Conservation (phyloP, 2,329 filamentous ascomycete species). For the Clonostachys rosea region DNA sequence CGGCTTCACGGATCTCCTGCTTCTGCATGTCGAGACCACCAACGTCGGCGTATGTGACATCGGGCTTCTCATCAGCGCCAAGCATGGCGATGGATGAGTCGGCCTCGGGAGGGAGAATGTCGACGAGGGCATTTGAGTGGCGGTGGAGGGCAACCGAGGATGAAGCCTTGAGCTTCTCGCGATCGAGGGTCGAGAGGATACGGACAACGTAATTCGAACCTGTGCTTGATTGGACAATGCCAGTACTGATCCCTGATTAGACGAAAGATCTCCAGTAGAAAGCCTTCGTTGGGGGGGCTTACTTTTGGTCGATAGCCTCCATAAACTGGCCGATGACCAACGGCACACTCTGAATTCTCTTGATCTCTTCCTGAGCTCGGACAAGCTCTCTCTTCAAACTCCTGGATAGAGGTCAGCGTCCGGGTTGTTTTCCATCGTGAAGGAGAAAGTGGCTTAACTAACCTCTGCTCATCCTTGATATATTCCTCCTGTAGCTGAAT, state of each 20-base stretch:
- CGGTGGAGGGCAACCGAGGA: constrained; percentile 96
- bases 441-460: constrained; percentile 6
- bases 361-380: constrained; percentile 97
- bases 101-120: constrained; percentile 97
- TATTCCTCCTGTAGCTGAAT: constrained; percentile 99
- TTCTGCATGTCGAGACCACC: constrained; percentile 99
- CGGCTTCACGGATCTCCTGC: constrained; percentile 96
- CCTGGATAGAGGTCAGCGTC: constrained; percentile 37
- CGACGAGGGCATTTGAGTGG: constrained; percentile 96
- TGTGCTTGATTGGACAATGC: constrained; percentile 96
- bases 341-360: constrained; percentile 97
- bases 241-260: constrained; percentile 61
- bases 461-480: constrained; percentile 99
- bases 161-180: constrained; percentile 95
- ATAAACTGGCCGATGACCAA: constrained; percentile 99
- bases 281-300: constrained; percentile 21
- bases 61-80: constrained; percentile 92
- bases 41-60: constrained; percentile 96
- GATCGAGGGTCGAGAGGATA: constrained; percentile 95
- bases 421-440: not conserved
- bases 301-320: constrained; percentile 99
- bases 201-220: constrained; percentile 99
- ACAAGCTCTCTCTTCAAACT: constrained; percentile 97
- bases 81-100: constrained; percentile 99
- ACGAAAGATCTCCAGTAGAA: not conserved